Conservation (phyloP, 768 basidiomycete species). For the Tubosaeta brunneosetosa region DNA sequence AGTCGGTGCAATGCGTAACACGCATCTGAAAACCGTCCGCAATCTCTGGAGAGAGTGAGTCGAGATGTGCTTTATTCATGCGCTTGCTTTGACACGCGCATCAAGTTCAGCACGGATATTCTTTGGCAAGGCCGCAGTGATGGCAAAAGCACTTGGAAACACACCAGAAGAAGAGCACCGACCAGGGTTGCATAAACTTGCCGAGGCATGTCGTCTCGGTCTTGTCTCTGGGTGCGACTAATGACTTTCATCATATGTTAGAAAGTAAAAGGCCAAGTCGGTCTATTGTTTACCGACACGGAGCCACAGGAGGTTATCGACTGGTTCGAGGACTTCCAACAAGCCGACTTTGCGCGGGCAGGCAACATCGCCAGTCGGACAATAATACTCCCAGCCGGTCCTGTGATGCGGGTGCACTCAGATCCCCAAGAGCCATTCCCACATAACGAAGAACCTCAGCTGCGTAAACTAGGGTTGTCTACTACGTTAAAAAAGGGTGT, state of each 20-base stretch:
- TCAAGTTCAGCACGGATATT: constrained; percentile 74
- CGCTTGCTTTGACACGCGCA: constrained; percentile 12
- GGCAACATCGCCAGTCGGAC: constrained; percentile 76
- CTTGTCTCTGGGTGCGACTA: constrained; percentile 3
- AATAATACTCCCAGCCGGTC: constrained; percentile 74
- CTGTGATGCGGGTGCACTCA: constrained; percentile 75
- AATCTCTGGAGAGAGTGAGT: constrained; percentile 89
- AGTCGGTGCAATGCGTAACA: constrained; percentile 93
- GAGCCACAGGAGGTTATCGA: constrained; percentile 87
- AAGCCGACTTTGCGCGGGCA: constrained; percentile 86
- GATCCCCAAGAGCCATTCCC: constrained; percentile 88
- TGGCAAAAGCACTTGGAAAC: constrained; percentile 92
- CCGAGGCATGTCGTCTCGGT: constrained; percentile 53
- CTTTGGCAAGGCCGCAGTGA: constrained; percentile 81
- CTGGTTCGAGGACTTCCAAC: constrained; percentile 91
- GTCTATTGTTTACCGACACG: constrained; percentile 87
- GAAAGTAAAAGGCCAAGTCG: constrained; percentile 94
- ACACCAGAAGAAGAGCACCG: constrained; percentile 84
- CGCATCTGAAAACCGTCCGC: constrained; percentile 90
- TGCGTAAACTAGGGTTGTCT: constrained; percentile 84
- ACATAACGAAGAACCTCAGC: constrained; percentile 95
- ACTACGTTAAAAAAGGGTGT: constrained; percentile 86
- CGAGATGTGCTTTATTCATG: neutral
- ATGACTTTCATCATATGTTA: constrained; percentile 30
- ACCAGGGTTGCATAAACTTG: constrained; percentile 71